Evolutionary conservation across 2,329 filamentous ascomycete genomes (phyloP), one percentile per base, ranked within the genome.

Genomic region (Aspergillus sp.): DNA sequence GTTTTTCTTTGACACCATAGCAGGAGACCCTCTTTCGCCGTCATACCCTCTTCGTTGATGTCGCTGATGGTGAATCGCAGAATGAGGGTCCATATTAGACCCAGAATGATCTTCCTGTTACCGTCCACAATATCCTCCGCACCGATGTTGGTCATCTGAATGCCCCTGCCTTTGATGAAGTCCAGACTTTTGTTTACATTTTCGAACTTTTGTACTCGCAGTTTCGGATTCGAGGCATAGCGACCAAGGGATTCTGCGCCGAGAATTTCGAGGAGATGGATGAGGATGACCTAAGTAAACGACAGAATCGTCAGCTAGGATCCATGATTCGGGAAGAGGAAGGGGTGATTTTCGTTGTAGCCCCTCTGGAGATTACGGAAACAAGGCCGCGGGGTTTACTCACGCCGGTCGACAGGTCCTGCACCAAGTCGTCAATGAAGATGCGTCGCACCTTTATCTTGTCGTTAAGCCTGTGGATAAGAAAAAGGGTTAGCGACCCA

Each of bases 1-100:
- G 95, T 99, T 81, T 99, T 99, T 69, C 95, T 85, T 79, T 99
- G 94, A 81, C 95, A 99, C 95, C 95, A 99, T 24, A 99, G 80
- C 58, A 99, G 79, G 69, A 99, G 80, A 63, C 95, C 95, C 75
- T 98, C 95, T 77, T 98, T 97, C 59, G 95, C 95, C 55, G 94
- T 97, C 87, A 98, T 89, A 65, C 95, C 95, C 82, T 97, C 95
- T 76, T 94, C 90, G 75, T 96, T 98, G 81, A 99, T 99, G 77
- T 99, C 95, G 75, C 90, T 97, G 75, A 99, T 99, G 67, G 95
- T 99, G 77, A 99, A 99, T 54, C 95, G 86, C 66, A 97, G 82
- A 88, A 99, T 99, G 63, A 99, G 83, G 6, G 93, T 99, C 95
- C 95, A 99, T 77, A 99, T 97, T 69, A 99, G 82, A 31, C 95